These are phyloP conservation scores for Aureobasidium namibiae DNA, from an alignment of 2,329 filamentous ascomycete genomes.

Conservation along the genomic window DNA sequence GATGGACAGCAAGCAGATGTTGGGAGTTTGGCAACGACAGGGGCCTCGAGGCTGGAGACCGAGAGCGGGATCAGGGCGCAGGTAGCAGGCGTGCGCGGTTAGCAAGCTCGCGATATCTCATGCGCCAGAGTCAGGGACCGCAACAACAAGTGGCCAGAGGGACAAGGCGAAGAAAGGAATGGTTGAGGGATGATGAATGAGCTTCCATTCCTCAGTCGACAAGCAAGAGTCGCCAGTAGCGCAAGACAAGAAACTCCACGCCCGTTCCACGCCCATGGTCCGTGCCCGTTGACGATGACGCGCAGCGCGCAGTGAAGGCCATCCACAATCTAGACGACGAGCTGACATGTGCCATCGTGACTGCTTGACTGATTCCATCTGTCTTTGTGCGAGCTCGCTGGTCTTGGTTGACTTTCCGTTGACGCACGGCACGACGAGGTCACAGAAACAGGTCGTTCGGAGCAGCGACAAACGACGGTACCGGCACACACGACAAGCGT, in stretches of 20 bases:
- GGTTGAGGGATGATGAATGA: not conserved
- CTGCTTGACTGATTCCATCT: too few relatives aligned
- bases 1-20: not conserved
- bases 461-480: not conserved
- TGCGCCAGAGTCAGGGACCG: not conserved
- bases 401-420: not conserved
- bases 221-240: too few relatives aligned
- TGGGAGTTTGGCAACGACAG: not conserved
- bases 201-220: not conserved
- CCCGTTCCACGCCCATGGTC: not conserved
- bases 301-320: not conserved
- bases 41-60: constrained; percentile 1
- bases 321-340: not conserved
- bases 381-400: not conserved
- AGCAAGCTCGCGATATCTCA: not conserved
- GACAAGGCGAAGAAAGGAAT: not conserved
- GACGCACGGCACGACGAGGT: not conserved
- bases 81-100: not conserved
- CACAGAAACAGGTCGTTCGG: not conserved
- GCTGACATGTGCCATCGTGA: too few relatives aligned
- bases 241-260: not conserved
- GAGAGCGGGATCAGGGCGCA: not conserved
- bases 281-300: not conserved
- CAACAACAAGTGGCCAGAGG: not conserved
- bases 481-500: not conserved